phyloP scores from a whole-genome alignment of 441 rosid species.

The Corymbia calophylla region DNA sequence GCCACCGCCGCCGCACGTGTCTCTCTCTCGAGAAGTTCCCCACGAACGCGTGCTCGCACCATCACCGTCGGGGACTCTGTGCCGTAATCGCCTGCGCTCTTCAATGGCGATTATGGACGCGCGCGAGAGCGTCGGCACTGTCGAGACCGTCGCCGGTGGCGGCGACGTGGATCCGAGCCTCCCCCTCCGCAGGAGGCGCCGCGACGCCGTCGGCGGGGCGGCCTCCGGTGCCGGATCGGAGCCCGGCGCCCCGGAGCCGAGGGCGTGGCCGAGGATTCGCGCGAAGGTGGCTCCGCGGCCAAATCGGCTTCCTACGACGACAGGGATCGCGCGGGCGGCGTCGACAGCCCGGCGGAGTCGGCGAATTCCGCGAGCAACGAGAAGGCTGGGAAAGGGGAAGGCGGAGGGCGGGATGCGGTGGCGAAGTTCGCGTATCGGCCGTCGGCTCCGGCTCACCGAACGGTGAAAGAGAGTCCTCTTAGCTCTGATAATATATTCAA shows the following conservation, averaged over 20 bases:
- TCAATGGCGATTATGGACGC: constrained; percentile 37
- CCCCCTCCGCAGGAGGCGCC: constrained; percentile 27
- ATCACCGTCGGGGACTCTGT: not conserved
- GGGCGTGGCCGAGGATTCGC: not conserved
- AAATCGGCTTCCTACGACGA: constrained; percentile 4
- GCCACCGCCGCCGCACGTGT: not conserved
- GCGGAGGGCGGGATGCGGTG: constrained; percentile 10
- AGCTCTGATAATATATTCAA: constrained; percentile 90
- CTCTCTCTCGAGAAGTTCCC: not conserved
- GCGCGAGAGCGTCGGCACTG: constrained; percentile 18
- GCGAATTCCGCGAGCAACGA: constrained; percentile 6
- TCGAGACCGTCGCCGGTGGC: not conserved
- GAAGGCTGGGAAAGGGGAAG: constrained; percentile 4
- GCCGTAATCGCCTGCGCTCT: not conserved
- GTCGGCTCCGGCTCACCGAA: constrained; percentile 79
- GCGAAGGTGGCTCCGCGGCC: not conserved
- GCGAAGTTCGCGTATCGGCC: constrained; percentile 57
- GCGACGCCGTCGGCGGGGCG: not conserved
- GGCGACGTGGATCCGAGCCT: constrained; percentile 26
- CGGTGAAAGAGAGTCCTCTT: constrained; percentile 83
- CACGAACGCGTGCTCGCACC: not conserved
- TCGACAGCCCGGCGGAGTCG: constrained; percentile 11
- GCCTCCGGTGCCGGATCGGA: not conserved
- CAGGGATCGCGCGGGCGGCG: not conserved
- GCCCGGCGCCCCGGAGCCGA: not conserved